Evolutionary conservation across 2,329 filamentous ascomycete species (phyloP), one percentile per base, ranked within the genome.

Genomic region (Fusarium algeriense): DNA sequence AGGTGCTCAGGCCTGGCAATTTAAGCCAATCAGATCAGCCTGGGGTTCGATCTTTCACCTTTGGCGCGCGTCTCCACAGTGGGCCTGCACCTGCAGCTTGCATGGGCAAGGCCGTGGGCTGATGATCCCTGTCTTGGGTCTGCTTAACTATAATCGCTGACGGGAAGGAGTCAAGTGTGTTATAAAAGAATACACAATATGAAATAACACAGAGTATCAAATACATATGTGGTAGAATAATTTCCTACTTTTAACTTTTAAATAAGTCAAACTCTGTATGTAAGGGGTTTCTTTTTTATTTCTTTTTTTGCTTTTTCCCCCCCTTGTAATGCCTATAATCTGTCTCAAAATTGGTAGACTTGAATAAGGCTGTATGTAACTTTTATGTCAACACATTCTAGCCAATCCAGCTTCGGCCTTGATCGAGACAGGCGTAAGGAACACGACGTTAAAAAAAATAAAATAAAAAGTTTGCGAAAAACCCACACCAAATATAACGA

Each of bases 31-130:
- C 20, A 52, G 32, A 7, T 38, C 35, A 32, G 35, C 50, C 32
- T 32, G 58, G 37, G 38, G 32, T 50, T 50, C 37, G 60, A 59
- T 53, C 53, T 67, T 67, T 65, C 59, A 68, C 63, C 40, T 70
- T 70, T 70, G 69, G 65, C 69, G 69, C 69, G 65, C 65, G 65
- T 56, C 69, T 70, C 69, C 69, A 62, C 65, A 56, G 60, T 71
- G 69, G 69, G 57, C 61, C 64, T 69, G 56, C 64, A 72, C 59
- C 58, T 71, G 69, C 66, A 64, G 59, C 60, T 69, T 64, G 69
- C 69, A 70, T 71, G 55, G 48, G 32, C 48, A 28, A 38, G n/a
- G 32, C 32, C 48, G 32, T 52, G 48, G 69, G 69, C 69, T 72
- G 69, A 70, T 62, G 34, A 69, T 71, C 69, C 69, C 55, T 71